Evolutionary conservation across 1,139 yeast species (phyloP), one percentile per base, ranked within the genome.

Genomic region (Candida tunisiensis): DNA sequence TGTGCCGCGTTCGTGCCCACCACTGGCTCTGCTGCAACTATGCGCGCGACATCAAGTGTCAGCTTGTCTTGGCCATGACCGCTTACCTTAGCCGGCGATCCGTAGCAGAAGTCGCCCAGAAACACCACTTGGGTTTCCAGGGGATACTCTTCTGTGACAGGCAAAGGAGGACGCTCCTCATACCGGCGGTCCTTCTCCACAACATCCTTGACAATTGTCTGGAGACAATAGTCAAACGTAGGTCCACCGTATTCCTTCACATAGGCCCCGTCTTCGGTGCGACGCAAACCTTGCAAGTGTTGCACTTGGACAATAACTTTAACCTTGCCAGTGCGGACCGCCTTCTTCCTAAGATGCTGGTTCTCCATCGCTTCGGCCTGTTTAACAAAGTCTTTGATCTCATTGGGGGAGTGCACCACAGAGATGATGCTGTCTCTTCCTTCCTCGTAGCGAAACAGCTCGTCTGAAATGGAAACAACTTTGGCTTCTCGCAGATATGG

Each of bases 91-190:
- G 91, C 85, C 28, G 92, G 77, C 16, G 82, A 66, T 27, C 98
- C 98, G 46, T 80, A 88, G 3, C 85, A 92, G 53, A 72, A 71
- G 21, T 77, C 83, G 22, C 96, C 93, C 35, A 88, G 59, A 46
- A 80, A 80, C n/a, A 85, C 67, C 21, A 74, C 88, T 31, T 69
- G 69, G 0, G 79, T 64, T 12, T 66, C 73, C 5, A 65, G 33
- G 15, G 96, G 95, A 51, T 66, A 88, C 47, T 88, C 96, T 38
- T 77, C 69, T 6, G 69, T 73, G 33, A 88, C 60, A 8, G 95
- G 83, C 28, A 69, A 47, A 3, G 96, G 83, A 2, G 74, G 69
- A 38, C 73, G 70, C 40, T 82, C 82, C 20, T 57, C 54, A 45
- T 60, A 82, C 45, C 99, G 66, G 35, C 57, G 61, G 49, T 88